These are phyloP conservation scores for Nectriaceae sp. DNA, from an alignment of 2,329 filamentous ascomycete species.

Conservation along the genomic window DNA sequence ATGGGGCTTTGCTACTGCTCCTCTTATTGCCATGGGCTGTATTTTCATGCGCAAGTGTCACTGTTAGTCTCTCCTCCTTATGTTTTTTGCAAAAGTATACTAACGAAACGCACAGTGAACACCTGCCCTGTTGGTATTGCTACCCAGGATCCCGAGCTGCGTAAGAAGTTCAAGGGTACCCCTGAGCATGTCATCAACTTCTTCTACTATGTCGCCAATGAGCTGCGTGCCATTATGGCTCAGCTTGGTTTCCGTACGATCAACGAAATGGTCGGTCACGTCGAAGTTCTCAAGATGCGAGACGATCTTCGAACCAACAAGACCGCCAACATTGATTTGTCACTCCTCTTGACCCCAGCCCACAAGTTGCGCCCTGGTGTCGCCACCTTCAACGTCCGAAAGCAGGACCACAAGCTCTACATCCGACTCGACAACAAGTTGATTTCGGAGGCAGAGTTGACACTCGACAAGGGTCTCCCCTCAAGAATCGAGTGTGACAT, in stretches of 20 bases:
- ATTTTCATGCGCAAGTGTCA: conserved; percentile 89
- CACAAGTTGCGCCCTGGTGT: conserved; percentile 93
- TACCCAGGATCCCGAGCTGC: conserved; percentile 90
- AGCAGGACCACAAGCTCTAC: conserved; percentile 94
- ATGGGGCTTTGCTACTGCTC: conserved; percentile 94
- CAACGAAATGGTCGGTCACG: conserved; percentile 96
- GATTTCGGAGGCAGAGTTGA: conserved; percentile 91
- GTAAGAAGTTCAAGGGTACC: conserved; percentile 90
- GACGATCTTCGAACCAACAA: conserved; percentile 87
- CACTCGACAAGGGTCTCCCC: conserved; percentile 90
- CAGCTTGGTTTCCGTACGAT: conserved; percentile 92
- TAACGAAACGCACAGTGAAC: conserved; percentile 46
- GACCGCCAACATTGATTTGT: conserved; percentile 90
- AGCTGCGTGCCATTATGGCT: conserved; percentile 95
- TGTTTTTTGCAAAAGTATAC: background rate
- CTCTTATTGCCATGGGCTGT: conserved; percentile 94
- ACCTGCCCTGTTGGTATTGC: conserved; percentile 92
- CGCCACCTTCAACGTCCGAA: conserved; percentile 95
- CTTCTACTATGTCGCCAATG: conserved; percentile 97
- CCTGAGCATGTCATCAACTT: conserved; percentile 99
- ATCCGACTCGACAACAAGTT: conserved; percentile 95
- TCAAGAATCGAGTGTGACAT: conserved; percentile 94
- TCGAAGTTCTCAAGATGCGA: conserved; percentile 81
- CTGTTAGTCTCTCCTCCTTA: conserved; percentile 3
- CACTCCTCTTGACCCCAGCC: conserved; percentile 90